Base-by-base conservation (phyloP, 23 red algal species). In the Agarophyton chilense region DNA sequence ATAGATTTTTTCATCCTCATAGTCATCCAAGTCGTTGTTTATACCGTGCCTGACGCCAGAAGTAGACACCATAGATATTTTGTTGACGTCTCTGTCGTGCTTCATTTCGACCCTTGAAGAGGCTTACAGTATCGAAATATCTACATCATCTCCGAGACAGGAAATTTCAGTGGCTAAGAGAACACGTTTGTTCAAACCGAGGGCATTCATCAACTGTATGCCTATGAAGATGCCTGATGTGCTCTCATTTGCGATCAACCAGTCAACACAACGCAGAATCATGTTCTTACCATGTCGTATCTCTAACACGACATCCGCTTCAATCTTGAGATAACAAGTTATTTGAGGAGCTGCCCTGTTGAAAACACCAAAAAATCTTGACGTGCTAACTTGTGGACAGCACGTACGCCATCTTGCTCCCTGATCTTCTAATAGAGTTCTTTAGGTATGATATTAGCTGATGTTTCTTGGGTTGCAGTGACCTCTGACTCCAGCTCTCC, bases 361-460 rank as follows among this genome's bases (percentile, higher is more conserved):
- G 19, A 63, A 63, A 53, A 64, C 57, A 13, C 42, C 35, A 43
- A 43, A 43, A 13, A 2, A 6, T 1, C 65, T 43, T 4, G 10
- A 4, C 65, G 36, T 72, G 35, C 65, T 19, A 43, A 24, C 65
- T 72, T 40, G 4, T 44, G 65, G 5, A 72, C 29, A 4, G 33
- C 9, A 1, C 17, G 2, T 1, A 72, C 31, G n/a, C 65, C 65
- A 42, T 72, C 19, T 39, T 43, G 7, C 65, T 72, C 42, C 6
- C 34, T 5, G 5, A 43, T 14, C 10, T 43, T 40, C 2, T 43
- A 40, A 25, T 43, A 72, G 2, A 43, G 19, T n/a, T 67, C 65
- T 21, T 72, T 34, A 22, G 81, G 61, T 18, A 84, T 49, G 12
- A 84, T 67, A 43, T 84, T 84, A 7, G 39, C 62, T 26, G 57